These are phyloP conservation scores for Colletotrichum melonis DNA, from an alignment of 2,329 filamentous ascomycete species.

Conservation along the genomic window DNA sequence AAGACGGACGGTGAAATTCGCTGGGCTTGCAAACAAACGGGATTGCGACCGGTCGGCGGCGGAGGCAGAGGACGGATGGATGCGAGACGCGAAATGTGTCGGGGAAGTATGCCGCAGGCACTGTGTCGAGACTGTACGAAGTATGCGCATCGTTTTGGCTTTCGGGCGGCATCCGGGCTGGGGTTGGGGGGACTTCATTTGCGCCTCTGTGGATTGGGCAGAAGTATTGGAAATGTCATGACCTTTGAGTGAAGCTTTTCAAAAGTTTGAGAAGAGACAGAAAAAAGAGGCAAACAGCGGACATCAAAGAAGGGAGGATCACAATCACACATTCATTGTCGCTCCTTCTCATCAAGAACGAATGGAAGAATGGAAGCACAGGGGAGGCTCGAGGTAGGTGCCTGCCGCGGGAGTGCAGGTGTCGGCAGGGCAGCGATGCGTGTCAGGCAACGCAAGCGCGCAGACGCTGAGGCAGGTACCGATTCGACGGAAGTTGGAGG, in stretches of 20 bases:
- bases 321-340: not conserved
- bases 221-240: not conserved
- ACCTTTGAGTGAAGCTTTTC: not conserved
- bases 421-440: not conserved
- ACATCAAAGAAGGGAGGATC: too few species aligned
- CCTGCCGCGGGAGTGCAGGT: not conserved
- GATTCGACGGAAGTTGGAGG: not conserved
- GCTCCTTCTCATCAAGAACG: not conserved
- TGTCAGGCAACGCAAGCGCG: slow-evolving; percentile 25
- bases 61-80: slow-evolving; percentile 31
- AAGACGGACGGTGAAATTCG: not conserved
- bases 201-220: not conserved
- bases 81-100: slow-evolving; percentile 33
- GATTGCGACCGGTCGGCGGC: slow-evolving; percentile 21
- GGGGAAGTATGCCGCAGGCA: slow-evolving; percentile 6
- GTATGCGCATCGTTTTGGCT: slow-evolving; percentile 4
- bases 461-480: slow-evolving; percentile 23
- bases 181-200: not conserved
- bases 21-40: slow-evolving; percentile 16
- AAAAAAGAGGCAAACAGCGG: not conserved
- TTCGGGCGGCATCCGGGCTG: slow-evolving; percentile 1
- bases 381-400: not conserved
- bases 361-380: too few species aligned
- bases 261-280: not conserved
- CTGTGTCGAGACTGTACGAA: slow-evolving; percentile 19